A percentile compares a stretch with the other conserved stretches of the same genome.
Conservation (phyloP, 2,329 filamentous ascomycete species). For the Fusarium sp. region DNA sequence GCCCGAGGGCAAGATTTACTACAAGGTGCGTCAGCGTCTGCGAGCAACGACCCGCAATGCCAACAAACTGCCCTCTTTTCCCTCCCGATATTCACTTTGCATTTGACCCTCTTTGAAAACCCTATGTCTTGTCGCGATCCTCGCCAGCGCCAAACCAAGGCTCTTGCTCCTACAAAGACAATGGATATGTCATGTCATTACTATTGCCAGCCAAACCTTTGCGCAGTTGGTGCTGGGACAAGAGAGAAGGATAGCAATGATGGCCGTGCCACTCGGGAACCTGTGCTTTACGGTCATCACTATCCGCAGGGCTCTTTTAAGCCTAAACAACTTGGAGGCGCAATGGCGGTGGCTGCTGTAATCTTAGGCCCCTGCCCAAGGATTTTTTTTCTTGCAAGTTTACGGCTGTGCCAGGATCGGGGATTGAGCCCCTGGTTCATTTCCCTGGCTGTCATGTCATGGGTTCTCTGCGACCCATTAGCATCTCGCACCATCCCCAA, state of each 20-base stretch:
- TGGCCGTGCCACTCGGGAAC: slow-evolving; percentile 30
- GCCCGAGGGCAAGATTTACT: slow-evolving; percentile 79
- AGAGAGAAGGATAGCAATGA: slow-evolving; percentile 14
- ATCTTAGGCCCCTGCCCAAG: slow-evolving; percentile 33
- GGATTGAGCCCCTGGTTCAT: slow-evolving; percentile 30
- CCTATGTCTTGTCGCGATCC: slow-evolving; percentile 1
- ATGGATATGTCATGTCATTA: not conserved
- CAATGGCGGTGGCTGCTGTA: slow-evolving; percentile 42
- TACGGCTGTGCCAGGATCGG: slow-evolving; percentile 30
- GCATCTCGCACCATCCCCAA: slow-evolving; percentile 37
- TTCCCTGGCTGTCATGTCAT: slow-evolving; percentile 43
- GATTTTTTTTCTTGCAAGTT: slow-evolving; percentile 35
- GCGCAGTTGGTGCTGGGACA: slow-evolving; percentile 30
- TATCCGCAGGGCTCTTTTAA: slow-evolving; percentile 41
- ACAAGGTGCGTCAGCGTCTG: slow-evolving; percentile 78
- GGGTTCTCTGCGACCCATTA: slow-evolving; percentile 40
- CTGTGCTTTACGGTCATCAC: slow-evolving; percentile 39
- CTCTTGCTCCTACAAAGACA: slow-evolving; percentile 8
- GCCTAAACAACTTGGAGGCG: slow-evolving; percentile 40
- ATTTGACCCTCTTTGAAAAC: slow-evolving; percentile 12
- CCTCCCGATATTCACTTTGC: slow-evolving; percentile 22
- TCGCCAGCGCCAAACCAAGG: slow-evolving; percentile 14
- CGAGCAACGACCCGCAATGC: slow-evolving; percentile 21
- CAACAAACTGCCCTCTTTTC: slow-evolving; percentile 15
- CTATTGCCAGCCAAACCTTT: slow-evolving; percentile 10